These are phyloP conservation scores for Pichia membranifaciens DNA, from an alignment of 805 yeast genomes.

Conservation along the genomic window DNA sequence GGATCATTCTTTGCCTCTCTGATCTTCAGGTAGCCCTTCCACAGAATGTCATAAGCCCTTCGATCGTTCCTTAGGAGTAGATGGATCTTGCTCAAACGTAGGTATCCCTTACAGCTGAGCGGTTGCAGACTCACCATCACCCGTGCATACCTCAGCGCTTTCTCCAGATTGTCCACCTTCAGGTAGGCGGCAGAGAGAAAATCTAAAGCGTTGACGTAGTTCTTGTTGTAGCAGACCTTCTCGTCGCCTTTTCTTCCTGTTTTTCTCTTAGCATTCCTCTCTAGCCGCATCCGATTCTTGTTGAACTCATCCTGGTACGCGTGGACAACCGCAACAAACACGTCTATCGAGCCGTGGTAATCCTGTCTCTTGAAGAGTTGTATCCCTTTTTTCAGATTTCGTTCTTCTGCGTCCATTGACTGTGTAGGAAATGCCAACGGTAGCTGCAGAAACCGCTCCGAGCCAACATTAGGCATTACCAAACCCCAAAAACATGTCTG, in stretches of 20 bases:
- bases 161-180: conserved; percentile 30
- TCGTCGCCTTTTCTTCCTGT: not conserved
- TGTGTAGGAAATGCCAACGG: too few relatives aligned
- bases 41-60: conserved; percentile 34
- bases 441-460: too few relatives aligned
- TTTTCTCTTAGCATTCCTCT: not conserved
- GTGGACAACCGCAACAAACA: conserved; percentile 18
- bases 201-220: conserved; percentile 27
- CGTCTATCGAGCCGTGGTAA: conserved; percentile 20
- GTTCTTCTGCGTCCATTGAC: not conserved
- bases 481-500: too few relatives aligned
- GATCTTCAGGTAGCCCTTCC: conserved; percentile 35
- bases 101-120: conserved; percentile 43
- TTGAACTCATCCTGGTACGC: conserved; percentile 8
- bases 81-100: conserved; percentile 38
- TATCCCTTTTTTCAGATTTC: not conserved
- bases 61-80: conserved; percentile 20
- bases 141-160: conserved; percentile 36
- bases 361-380: conserved; percentile 8
- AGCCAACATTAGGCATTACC: too few relatives aligned
- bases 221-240: not conserved
- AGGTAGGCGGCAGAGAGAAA: conserved; percentile 46
- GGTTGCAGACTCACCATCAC: conserved; percentile 36
- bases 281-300: conserved; percentile 2
- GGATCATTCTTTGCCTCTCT: conserved; percentile 28